These are phyloP conservation scores for Fusarium piperis DNA, from an alignment of 2,329 filamentous ascomycete species.

Conservation along the genomic window DNA sequence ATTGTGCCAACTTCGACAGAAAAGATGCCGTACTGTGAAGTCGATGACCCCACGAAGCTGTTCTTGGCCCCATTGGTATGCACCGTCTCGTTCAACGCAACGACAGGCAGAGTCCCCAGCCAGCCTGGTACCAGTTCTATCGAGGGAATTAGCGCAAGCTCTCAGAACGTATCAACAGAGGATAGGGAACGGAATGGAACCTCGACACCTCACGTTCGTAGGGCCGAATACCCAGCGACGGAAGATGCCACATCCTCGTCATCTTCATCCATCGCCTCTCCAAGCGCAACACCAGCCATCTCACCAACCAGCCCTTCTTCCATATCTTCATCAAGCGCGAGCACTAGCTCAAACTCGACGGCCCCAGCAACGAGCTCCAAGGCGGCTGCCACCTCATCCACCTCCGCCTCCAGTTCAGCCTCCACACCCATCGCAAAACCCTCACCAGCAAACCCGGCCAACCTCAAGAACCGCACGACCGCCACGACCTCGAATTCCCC, in stretches of 20 bases:
- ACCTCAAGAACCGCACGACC: conserved; percentile 42
- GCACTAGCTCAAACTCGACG: conserved; percentile 16
- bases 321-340: conserved; percentile 21
- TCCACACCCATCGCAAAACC: conserved; percentile 19
- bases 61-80: conserved; percentile 25
- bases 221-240: conserved; percentile 8
- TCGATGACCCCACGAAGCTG: conserved; percentile 1
- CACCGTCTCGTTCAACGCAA: conserved; percentile 9
- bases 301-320: conserved; percentile 30
- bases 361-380: conserved; percentile 20
- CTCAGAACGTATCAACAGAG: conserved; percentile 3
- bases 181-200: conserved; percentile 18
- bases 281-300: conserved; percentile 25
- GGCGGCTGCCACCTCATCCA: conserved; percentile 11
- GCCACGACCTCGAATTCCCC: conserved; percentile 41
- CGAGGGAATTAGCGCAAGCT: conserved; percentile 1
- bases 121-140: background rate
- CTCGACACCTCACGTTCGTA: conserved; percentile 12
- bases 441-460: conserved; percentile 24
- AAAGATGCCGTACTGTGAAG: conserved; percentile 15
- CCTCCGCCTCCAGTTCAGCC: conserved; percentile 6
- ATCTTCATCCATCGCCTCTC: conserved; percentile 12
- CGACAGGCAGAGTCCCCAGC: background rate
- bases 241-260: conserved; percentile 26
- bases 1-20: background rate